phyloP scores from a whole-genome alignment of 1,139 yeast genomes.

The Hansenula anomala region DNA sequence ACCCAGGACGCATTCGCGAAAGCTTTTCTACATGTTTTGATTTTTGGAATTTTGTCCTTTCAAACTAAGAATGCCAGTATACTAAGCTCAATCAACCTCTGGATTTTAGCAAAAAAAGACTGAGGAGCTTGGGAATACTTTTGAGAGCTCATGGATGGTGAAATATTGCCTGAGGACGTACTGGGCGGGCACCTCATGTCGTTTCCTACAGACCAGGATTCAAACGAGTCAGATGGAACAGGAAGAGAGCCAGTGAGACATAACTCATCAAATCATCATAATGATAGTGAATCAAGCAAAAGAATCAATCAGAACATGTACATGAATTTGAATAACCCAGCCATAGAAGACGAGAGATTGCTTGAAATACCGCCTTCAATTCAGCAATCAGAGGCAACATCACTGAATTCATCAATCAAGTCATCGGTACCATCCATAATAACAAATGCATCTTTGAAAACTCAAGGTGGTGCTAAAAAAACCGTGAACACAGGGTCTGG shows the following conservation, averaged over 20 bases:
- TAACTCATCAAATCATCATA: too few species aligned
- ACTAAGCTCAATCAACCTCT: too few species aligned
- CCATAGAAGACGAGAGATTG: neutral
- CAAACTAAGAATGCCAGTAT: too few species aligned
- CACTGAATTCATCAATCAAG: conserved; percentile 3
- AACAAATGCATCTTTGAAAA: neutral
- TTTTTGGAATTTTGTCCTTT: too few species aligned
- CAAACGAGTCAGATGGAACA: too few species aligned
- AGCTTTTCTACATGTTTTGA: too few species aligned
- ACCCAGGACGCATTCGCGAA: too few species aligned
- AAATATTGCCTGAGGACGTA: neutral
- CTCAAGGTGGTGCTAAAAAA: neutral
- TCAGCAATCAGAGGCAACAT: conserved; percentile 5
- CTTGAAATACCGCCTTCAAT: neutral
- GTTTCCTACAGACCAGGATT: neutral
- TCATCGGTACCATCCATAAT: conserved; percentile 2
- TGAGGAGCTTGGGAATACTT: neutral
- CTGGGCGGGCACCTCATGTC: conserved; percentile 1
- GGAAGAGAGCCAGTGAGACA: neutral
- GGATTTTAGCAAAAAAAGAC: too few species aligned
- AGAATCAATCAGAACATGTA: conserved; percentile 1
- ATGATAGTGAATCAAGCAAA: neutral
- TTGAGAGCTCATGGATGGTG: too few species aligned
- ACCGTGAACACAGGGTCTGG: conserved; percentile 15
- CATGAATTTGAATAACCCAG: conserved; percentile 1